Conservation (phyloP, 192 early-diverging fungal species). For the Umbelopsis sp. region DNA sequence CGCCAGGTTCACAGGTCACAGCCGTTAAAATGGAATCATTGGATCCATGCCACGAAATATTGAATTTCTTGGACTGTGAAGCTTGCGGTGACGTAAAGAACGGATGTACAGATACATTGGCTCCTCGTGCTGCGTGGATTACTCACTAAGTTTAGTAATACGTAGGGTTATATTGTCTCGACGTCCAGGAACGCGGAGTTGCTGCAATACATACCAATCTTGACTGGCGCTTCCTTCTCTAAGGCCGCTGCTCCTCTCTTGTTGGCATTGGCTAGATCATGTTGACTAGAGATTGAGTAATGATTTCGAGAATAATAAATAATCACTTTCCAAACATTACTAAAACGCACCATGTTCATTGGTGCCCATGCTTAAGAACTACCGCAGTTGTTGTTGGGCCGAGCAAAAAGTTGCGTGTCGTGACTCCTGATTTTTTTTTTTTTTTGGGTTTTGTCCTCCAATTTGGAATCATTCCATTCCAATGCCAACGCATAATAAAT, state of each 20-base stretch:
- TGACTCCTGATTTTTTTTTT: background rate
- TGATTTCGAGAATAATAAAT: background rate
- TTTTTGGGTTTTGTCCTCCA: background rate
- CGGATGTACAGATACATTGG: background rate
- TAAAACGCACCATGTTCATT: background rate
- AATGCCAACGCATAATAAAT: background rate
- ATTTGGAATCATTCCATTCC: background rate
- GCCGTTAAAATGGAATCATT: background rate
- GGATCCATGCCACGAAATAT: constrained; percentile 1
- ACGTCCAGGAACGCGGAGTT: constrained; percentile 1
- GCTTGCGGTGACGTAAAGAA: constrained; percentile 6
- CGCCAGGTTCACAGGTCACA: background rate
- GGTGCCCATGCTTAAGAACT: background rate
- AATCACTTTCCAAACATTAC: background rate
- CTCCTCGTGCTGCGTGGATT: background rate
- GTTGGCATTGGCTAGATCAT: background rate
- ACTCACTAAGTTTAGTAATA: background rate
- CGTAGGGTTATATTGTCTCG: background rate
- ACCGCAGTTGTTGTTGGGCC: background rate
- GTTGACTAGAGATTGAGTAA: background rate
- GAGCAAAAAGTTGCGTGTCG: background rate
- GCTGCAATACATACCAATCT: constrained; percentile 5
- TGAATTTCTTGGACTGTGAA: background rate
- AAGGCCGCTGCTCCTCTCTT: background rate
- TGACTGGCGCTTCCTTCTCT: background rate